These are phyloP conservation scores for Tricholoma matsutake DNA, from an alignment of 768 basidiomycete genomes.

Conservation along the genomic window DNA sequence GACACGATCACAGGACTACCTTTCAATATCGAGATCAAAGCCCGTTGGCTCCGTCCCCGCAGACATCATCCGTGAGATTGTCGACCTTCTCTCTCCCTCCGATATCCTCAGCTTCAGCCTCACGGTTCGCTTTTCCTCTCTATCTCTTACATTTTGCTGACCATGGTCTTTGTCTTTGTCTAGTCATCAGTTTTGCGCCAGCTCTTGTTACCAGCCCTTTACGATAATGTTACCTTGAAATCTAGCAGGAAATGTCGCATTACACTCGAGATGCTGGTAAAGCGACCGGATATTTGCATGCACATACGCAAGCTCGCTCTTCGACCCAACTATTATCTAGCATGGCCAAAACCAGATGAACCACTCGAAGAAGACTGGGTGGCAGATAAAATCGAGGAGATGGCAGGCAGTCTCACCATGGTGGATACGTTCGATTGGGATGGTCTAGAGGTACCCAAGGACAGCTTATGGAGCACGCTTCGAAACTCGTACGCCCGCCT, in stretches of 20 bases:
- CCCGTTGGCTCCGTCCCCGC: constrained; percentile 31
- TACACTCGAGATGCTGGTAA: constrained; percentile 35
- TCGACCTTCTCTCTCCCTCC: constrained; percentile 28
- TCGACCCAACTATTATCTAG: constrained; percentile 50
- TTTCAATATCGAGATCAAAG: constrained; percentile 20
- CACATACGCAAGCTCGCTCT: constrained; percentile 42
- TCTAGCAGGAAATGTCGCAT: constrained; percentile 38
- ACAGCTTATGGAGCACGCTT: constrained; percentile 41
- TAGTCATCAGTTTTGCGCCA: constrained; percentile 31
- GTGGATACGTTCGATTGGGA: constrained; percentile 52
- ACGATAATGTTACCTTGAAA: constrained; percentile 42
- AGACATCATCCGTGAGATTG: constrained; percentile 40
- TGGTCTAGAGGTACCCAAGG: constrained; percentile 43
- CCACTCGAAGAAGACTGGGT: constrained; percentile 41
- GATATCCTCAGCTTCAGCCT: constrained; percentile 43
- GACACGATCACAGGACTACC: constrained; percentile 24
- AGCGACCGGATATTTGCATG: constrained; percentile 33
- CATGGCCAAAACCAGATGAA: constrained; percentile 45
- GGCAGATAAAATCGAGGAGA: constrained; percentile 28
- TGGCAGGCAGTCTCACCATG: constrained; percentile 30
- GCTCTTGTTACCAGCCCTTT: constrained; percentile 38
- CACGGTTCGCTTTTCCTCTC: constrained; percentile 28
- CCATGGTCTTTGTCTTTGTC: not conserved
- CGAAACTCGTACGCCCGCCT: constrained; percentile 35
- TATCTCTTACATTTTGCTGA: constrained; percentile 7